Evolutionary conservation across 148 eudicot genomes (phyloP), one percentile per base, ranked within the genome.

Genomic region (Silene uniflora): DNA sequence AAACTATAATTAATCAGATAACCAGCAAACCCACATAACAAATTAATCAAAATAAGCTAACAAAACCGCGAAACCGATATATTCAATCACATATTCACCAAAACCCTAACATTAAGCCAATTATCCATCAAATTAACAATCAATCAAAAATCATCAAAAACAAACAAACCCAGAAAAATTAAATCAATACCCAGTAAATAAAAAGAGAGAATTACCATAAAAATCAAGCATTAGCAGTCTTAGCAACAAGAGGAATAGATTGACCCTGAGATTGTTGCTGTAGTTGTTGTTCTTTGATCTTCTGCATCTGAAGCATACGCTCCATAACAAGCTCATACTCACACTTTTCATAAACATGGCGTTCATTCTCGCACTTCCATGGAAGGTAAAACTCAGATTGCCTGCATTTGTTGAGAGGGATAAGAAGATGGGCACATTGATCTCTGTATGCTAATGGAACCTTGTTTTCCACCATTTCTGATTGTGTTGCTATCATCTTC

Each of bases 311-410:
- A 64, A 95, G 93, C 93, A 95, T 95, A 6, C 98, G 81, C 59
- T 95, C 98, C 98, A 95, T 95, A 56, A 95, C 93, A 62, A 95
- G 98, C 81, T 95, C 98, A 82, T 95, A 95, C 84, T 88, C 92
- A 81, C 98, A 95, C 85, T 95, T 95, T 85, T 95, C 98, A 67
- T 94, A 94, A 29, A 81, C 11, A 76, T 95, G 98, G 79, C 97
- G 92, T 78, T 95, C 90, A 62, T 82, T 68, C 78, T 85, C 92
- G 78, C 98, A 95, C 80, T 92, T 95, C 98, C 98, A 95, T 1
- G 98, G 97, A 2, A 95, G 87, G 35, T 83, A 95, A 52, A 88
- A 76, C 90, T 95, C 97, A 2, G 91, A 47, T 18, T 88, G 97
- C 23, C 98, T 85, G 84, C 98, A 94, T 76, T 94, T 95, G 90